Percentiles rank a stretch among this genome's conserved stretches.
Conservation (phyloP, 169 alveolate genomes). For the Miamiensis avidus region DNA sequence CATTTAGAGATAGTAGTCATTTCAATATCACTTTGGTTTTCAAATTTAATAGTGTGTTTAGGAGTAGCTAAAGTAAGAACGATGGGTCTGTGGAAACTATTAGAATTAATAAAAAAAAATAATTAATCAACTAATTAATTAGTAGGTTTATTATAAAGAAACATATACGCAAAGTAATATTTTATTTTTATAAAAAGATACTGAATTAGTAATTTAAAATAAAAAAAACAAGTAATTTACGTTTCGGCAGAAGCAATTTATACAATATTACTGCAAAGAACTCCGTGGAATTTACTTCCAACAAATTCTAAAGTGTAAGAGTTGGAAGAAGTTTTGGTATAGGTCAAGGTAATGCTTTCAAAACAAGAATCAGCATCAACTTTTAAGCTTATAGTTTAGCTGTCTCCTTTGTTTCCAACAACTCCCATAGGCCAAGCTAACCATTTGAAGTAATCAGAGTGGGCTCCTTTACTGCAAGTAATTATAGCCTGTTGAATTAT, state of each 20-base stretch:
- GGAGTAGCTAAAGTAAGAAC: not conserved
- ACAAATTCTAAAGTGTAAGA: not conserved
- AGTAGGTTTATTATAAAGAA: too few relatives aligned
- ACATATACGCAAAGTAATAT: too few relatives aligned
- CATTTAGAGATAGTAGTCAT: conserved; percentile 51
- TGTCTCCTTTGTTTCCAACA: not conserved
- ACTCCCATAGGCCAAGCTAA: not conserved
- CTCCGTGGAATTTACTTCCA: not conserved
- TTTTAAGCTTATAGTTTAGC: not conserved
- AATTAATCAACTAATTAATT: too few relatives aligned
- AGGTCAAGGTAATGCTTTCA: too few relatives aligned
- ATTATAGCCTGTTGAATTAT: not conserved
- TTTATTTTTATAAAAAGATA: too few relatives aligned
- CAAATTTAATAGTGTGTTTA: conserved; percentile 25
- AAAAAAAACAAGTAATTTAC: not conserved
- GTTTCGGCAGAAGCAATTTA: not conserved
- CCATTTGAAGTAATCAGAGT: not conserved
- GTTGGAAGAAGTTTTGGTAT: not conserved
- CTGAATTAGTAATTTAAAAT: too few relatives aligned
- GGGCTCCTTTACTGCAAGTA: not conserved
- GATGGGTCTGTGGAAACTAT: not conserved
- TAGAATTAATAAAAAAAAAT: not conserved
- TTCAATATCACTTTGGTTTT: conserved; percentile 49
- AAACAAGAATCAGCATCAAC: not conserved
- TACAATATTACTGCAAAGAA: not conserved